Percentiles rank a stretch among this genome's conserved stretches.
Conservation (phyloP, 2,329 filamentous ascomycete genomes). For the Fusarium sp. region DNA sequence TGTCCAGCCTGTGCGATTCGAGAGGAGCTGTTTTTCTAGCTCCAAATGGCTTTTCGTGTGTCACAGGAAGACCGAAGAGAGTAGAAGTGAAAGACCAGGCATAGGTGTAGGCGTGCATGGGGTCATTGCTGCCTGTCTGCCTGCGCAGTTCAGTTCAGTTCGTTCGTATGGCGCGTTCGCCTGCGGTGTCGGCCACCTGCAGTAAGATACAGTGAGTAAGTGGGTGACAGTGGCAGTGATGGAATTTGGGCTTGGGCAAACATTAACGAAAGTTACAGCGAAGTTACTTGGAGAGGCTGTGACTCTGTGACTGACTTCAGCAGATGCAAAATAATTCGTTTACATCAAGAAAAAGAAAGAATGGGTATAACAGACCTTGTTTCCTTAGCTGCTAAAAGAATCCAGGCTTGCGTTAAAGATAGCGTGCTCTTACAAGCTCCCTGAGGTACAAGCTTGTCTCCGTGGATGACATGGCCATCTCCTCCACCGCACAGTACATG, state of each 20-base stretch:
- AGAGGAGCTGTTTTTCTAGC: not conserved
- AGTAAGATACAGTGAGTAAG: not conserved
- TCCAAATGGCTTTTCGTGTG: not conserved
- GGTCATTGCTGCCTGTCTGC: conserved; percentile 7
- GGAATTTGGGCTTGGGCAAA: not conserved
- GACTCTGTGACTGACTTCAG: not conserved
- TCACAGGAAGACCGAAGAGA: not conserved
- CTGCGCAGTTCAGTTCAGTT: not conserved
- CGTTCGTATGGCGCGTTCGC: not conserved
- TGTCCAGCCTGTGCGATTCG: not conserved
- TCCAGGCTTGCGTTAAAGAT: not conserved
- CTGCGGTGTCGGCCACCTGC: not conserved
- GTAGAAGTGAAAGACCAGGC: not conserved
- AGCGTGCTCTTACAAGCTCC: not conserved
- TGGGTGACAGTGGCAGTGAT: not conserved
- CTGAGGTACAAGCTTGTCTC: not conserved
- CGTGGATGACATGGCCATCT: not conserved
- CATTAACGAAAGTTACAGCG: not conserved
- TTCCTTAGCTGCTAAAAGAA: not conserved
- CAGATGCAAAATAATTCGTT: not conserved
- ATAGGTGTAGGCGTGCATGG: not conserved
- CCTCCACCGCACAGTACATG: not conserved
- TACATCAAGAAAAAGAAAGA: not conserved
- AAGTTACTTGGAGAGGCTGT: not conserved
- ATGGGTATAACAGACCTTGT: not conserved